Base-by-base conservation (phyloP, 108 stramenopile species). In the Nitzschia inconspicua region DNA sequence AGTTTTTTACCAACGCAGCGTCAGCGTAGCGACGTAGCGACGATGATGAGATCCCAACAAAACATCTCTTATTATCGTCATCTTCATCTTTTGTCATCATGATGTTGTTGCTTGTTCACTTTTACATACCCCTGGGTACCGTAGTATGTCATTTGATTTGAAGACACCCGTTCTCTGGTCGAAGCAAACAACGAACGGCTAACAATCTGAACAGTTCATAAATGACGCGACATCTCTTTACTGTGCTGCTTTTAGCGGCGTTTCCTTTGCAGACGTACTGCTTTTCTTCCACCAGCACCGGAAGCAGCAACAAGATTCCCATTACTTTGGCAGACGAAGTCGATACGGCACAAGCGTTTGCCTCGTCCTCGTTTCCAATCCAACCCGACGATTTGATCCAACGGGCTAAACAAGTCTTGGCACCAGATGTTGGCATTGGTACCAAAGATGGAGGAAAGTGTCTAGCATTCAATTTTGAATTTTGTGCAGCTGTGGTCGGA, bases 401-500 rank as follows among this genome's bases (percentile, higher is more conserved):
- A 3, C 34, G 37, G 53, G 53, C 53, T 4, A 54, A 54, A 19
- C 18, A 34, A 23, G 53, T 35, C 11, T 28, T 54, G 8, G 23
- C 28, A 7, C 34, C 34, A n/a, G 53, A 54, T 23, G 34, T 28
- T 4, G 53, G 53, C 16, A 35, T 54, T 8, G n/a, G n/a, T n/a
- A n/a, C n/a, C n/a, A 10, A 36, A 31, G 53, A 54, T 10, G 35
- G 35, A 19, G 53, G 53, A 0, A 35, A 34, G 2, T 34, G 24
- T 2, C 16, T 54, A 28, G 84, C 89, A 1, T 70, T 79, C 3
- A 69, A 81, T 39, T 87, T 91, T 66, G 65, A 83, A 56, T 91
- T 91, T 44, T 73, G 78, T 31, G 86, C 82, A 7, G 78, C 89
- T 24, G 86, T 87, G 0, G 85, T 91, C 0, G 89, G 86, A 0